Evolutionary conservation across 306 rosid species (phyloP).

Genomic region (Coriaria nepalensis): DNA sequence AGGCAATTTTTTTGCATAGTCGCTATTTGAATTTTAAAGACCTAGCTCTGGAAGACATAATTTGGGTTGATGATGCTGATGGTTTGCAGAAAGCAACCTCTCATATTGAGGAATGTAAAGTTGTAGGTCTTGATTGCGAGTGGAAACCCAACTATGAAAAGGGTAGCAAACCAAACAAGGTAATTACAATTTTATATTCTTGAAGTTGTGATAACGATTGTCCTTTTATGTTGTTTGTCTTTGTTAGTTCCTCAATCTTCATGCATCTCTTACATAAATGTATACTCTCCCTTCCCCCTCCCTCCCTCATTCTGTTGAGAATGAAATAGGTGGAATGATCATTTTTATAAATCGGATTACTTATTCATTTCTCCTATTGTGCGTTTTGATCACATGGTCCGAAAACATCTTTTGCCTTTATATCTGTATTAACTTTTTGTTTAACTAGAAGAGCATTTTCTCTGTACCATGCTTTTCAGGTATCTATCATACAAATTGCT

Average conservation of each 20-base stretch:
- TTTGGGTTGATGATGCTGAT: slow-evolving; percentile 74
- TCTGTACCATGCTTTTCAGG: slow-evolving; percentile 43
- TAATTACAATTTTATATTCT: slow-evolving; percentile 11
- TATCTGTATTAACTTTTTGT: too few relatives aligned
- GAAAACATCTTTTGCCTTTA: too few relatives aligned
- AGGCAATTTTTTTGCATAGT: slow-evolving; percentile 39
- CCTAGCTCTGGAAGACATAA: slow-evolving; percentile 36
- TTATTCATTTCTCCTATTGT: too few relatives aligned
- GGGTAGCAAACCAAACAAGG: slow-evolving; percentile 77
- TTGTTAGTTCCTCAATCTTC: too few relatives aligned
- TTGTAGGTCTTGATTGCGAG: slow-evolving; percentile 92
- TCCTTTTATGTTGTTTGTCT: not conserved
- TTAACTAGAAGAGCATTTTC: too few relatives aligned
- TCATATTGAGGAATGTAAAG: slow-evolving; percentile 60
- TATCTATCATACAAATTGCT: slow-evolving; percentile 92
- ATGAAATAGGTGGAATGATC: too few relatives aligned
- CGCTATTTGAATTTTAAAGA: slow-evolving; percentile 54
- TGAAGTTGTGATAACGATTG: not conserved
- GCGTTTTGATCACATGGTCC: too few relatives aligned
- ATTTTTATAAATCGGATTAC: too few relatives aligned
- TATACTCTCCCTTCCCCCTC: too few relatives aligned
- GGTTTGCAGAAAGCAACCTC: slow-evolving; percentile 47
- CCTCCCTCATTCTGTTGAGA: too few relatives aligned
- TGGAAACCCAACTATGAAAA: slow-evolving; percentile 89
- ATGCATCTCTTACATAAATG: too few relatives aligned